These are phyloP conservation scores for Kregervanrija pseudodelftensis DNA, from an alignment of 805 yeast genomes.

Conservation along the genomic window DNA sequence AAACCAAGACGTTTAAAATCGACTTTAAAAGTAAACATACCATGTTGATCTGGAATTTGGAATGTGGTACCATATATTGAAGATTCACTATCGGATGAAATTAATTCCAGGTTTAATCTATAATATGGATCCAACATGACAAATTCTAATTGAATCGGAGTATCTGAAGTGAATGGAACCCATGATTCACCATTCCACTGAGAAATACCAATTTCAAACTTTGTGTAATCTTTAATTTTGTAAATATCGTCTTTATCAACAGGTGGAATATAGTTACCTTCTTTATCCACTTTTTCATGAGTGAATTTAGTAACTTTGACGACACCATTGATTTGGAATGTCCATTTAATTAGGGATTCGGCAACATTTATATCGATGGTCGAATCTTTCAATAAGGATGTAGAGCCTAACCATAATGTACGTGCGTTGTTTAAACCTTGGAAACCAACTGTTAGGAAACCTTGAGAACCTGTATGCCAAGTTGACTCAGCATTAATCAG, in stretches of 20 bases:
- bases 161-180: slow-evolving; percentile 48
- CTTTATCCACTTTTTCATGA: slow-evolving; percentile 38
- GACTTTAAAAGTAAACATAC: slow-evolving; percentile 81
- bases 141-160: slow-evolving; percentile 70
- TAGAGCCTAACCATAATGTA: slow-evolving; percentile 73
- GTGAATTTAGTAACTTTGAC: slow-evolving; percentile 46
- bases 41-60: slow-evolving; percentile 90
- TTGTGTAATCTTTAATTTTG: slow-evolving; percentile 67
- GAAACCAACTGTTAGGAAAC: slow-evolving; percentile 64
- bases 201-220: slow-evolving; percentile 45
- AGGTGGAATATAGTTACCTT: slow-evolving; percentile 3
- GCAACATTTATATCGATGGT: slow-evolving; percentile 31
- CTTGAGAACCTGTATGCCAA: slow-evolving; percentile 82
- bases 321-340: slow-evolving; percentile 61
- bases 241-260: slow-evolving; percentile 41
- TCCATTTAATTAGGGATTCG: slow-evolving; percentile 57
- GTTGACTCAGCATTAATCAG: slow-evolving; percentile 31
- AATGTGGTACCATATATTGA: slow-evolving; percentile 52
- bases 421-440: slow-evolving; percentile 80
- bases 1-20: slow-evolving; percentile 76
- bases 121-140: slow-evolving; percentile 94
- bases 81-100: slow-evolving; percentile 31
- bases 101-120: slow-evolving; percentile 54
- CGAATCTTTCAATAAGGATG: slow-evolving; percentile 40
- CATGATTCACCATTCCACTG: slow-evolving; percentile 47